Percentiles rank a stretch among this genome's conserved stretches.
phyloP scores from a whole-genome alignment of 768 basidiomycete genomes.

The Dentipellis sp. region DNA sequence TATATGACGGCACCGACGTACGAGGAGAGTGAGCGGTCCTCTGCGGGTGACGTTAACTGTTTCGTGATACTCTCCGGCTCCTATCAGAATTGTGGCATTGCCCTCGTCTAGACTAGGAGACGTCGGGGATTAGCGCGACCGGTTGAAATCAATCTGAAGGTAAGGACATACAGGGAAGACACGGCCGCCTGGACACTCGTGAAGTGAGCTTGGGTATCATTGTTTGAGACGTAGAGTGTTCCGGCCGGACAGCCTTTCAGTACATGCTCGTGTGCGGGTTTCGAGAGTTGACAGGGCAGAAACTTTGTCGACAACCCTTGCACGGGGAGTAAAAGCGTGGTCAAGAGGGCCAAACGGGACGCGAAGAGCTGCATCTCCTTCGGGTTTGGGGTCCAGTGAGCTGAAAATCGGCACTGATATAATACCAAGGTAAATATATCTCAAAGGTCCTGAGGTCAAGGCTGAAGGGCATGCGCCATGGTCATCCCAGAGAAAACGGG shows the following conservation, averaged over 20 bases:
- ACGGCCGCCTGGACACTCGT: constrained; percentile 47
- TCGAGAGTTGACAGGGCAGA: constrained; percentile 42
- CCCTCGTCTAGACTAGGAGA: constrained; percentile 31
- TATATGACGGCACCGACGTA: constrained; percentile 15
- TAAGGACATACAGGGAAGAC: constrained; percentile 36
- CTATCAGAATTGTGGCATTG: constrained; percentile 42
- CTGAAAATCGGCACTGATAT: too few species aligned
- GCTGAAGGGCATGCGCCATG: not conserved
- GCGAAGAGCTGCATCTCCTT: not conserved
- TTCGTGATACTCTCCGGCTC: constrained; percentile 50
- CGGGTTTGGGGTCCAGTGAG: not conserved
- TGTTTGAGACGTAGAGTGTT: constrained; percentile 49
- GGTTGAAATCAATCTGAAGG: not conserved
- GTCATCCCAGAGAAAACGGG: not conserved
- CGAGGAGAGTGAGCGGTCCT: constrained; percentile 48
- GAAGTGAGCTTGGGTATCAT: constrained; percentile 36
- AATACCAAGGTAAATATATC: not conserved
- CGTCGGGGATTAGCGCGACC: not conserved
- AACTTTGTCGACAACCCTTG: constrained; percentile 33
- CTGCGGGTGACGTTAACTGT: constrained; percentile 45
- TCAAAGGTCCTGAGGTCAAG: not conserved
- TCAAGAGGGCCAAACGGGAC: not conserved
- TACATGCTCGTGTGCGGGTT: constrained; percentile 31
- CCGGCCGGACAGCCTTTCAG: constrained; percentile 45
- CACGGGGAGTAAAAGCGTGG: not conserved